Percentiles rank a stretch among this genome's conserved stretches.
These are phyloP conservation scores for Tulasnella sp. DNA, from an alignment of 768 basidiomycete genomes.

Conservation along the genomic window DNA sequence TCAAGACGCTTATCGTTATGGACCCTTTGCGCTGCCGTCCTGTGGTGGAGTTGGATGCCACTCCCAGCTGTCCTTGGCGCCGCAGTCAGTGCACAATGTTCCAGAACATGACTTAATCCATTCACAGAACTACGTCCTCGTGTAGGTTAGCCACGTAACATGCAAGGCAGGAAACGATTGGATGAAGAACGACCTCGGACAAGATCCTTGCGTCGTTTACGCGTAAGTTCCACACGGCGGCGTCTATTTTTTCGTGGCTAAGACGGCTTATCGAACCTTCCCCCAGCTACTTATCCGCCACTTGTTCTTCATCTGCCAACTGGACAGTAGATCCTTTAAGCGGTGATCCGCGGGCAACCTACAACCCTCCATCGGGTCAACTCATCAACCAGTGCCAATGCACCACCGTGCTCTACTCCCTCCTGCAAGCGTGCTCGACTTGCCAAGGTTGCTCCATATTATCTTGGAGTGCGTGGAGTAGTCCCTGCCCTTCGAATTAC, in stretches of 20 bases:
- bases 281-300: constrained; percentile 22
- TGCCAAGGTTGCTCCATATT: constrained; percentile 13
- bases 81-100: neutral
- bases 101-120: neutral
- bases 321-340: constrained; percentile 21
- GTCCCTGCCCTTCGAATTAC: constrained; percentile 16
- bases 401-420: constrained; percentile 25
- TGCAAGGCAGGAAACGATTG: constrained; percentile 15
- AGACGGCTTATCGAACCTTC: constrained; percentile 2
- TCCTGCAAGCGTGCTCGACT: constrained; percentile 16
- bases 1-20: neutral
- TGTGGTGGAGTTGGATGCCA: constrained; percentile 19
- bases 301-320: neutral
- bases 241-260: constrained; percentile 13
- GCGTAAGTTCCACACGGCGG: constrained; percentile 16
- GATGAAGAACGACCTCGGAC: constrained; percentile 31
- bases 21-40: neutral
- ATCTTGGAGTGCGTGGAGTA: constrained; percentile 24
- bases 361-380: neutral
- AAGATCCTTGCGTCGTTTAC: constrained; percentile 32
- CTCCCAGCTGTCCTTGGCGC: neutral
- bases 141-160: constrained; percentile 21
- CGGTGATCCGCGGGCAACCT: neutral
- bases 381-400: constrained; percentile 26
- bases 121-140: neutral